Conservation (phyloP, 1,284 basidiomycete species). For the Malassezia obtusa region DNA sequence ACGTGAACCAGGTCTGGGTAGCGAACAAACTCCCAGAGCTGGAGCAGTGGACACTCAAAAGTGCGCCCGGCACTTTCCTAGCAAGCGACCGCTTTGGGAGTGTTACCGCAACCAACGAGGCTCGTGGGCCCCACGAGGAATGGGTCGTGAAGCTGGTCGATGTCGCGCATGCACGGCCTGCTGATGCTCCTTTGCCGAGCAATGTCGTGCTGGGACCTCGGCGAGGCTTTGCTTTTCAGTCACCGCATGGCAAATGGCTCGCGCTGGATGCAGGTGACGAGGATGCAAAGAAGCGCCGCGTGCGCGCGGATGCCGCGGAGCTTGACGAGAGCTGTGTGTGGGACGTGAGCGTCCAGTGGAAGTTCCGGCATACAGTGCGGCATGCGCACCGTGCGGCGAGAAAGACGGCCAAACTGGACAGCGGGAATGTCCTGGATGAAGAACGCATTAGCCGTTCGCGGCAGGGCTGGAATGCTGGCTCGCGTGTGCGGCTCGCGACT, state of each 20-base stretch:
- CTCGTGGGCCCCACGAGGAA: slow-evolving; percentile 37
- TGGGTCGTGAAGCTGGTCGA: slow-evolving; percentile 22
- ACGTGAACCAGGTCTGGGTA: slow-evolving; percentile 39
- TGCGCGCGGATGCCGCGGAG: slow-evolving; percentile 24
- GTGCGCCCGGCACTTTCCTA: slow-evolving; percentile 33
- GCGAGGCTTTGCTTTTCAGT: slow-evolving; percentile 18
- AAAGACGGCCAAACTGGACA: not conserved
- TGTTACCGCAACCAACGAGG: slow-evolving; percentile 25
- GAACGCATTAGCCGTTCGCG: slow-evolving; percentile 11
- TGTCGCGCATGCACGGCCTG: not conserved
- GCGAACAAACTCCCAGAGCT: slow-evolving; percentile 18
- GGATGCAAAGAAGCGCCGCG: slow-evolving; percentile 14
- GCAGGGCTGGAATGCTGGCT: slow-evolving; percentile 17
- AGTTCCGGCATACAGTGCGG: slow-evolving; percentile 24
- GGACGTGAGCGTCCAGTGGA: slow-evolving; percentile 35
- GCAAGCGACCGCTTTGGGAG: slow-evolving; percentile 25
- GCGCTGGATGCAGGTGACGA: slow-evolving; percentile 22
- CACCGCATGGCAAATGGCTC: slow-evolving; percentile 25
- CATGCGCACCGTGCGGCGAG: not conserved
- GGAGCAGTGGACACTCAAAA: slow-evolving; percentile 27
- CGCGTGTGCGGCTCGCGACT: not conserved
- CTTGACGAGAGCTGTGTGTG: slow-evolving; percentile 12
- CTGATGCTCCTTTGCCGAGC: not conserved
- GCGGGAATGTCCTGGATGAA: slow-evolving; percentile 4
- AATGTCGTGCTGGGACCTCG: not conserved